These are phyloP conservation scores for Boeremia lycopersici DNA, from an alignment of 2,329 filamentous ascomycete species.

Conservation along the genomic window DNA sequence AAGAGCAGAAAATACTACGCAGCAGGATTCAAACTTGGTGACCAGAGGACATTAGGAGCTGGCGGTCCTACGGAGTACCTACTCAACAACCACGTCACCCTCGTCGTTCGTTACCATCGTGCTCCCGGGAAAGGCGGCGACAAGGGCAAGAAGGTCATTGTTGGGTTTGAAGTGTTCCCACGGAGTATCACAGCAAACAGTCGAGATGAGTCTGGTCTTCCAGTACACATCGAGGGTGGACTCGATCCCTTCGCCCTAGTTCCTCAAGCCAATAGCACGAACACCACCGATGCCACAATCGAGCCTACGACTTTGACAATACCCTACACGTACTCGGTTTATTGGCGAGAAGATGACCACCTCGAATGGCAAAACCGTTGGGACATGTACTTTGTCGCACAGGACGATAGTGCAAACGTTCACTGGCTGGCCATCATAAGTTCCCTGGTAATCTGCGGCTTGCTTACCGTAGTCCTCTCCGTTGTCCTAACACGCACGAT, in stretches of 20 bases:
- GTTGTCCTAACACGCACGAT: slow-evolving; percentile 83
- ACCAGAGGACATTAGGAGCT: slow-evolving; percentile 67
- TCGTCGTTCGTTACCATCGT: slow-evolving; percentile 78
- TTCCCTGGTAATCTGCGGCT: slow-evolving; percentile 79
- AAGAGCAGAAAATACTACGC: slow-evolving; percentile 87
- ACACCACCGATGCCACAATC: slow-evolving; percentile 56
- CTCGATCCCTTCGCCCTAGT: slow-evolving; percentile 73
- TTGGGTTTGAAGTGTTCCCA: slow-evolving; percentile 88
- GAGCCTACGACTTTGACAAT: slow-evolving; percentile 72
- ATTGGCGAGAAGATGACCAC: slow-evolving; percentile 81
- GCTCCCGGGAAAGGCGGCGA: slow-evolving; percentile 72
- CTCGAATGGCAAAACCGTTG: slow-evolving; percentile 85
- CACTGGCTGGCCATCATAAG: slow-evolving; percentile 91
- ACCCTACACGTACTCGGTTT: slow-evolving; percentile 88
- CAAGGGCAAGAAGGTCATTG: slow-evolving; percentile 76
- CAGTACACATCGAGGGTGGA: slow-evolving; percentile 67
- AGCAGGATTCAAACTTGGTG: slow-evolving; percentile 86
- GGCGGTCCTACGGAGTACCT: slow-evolving; percentile 70
- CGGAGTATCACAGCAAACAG: slow-evolving; percentile 74
- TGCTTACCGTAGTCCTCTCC: slow-evolving; percentile 78
- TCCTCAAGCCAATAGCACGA: slow-evolving; percentile 62
- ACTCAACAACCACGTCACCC: slow-evolving; percentile 86
- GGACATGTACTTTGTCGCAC: slow-evolving; percentile 89
- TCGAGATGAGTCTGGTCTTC: slow-evolving; percentile 70
- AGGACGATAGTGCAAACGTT: slow-evolving; percentile 78